Percentiles rank a stretch among this genome's conserved stretches.
phyloP scores from a whole-genome alignment of 257 asterid genomes.

The Ballota nigra region DNA sequence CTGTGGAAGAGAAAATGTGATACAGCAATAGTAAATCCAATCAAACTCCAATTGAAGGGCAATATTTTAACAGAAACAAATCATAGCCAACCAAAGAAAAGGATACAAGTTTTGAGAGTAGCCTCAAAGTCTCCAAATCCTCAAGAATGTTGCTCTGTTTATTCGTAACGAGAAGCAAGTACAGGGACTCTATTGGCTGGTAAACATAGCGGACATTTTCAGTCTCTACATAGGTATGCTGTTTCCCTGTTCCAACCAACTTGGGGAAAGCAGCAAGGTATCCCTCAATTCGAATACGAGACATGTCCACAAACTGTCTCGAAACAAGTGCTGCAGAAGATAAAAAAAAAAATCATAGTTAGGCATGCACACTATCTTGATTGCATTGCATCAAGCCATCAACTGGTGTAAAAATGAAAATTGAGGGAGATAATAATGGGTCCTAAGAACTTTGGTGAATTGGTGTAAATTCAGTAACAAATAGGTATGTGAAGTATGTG shows the following conservation, averaged over 20 bases:
- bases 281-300: conserved; percentile 94
- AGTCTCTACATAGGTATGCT: conserved; percentile 89
- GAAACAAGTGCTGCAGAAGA: conserved; percentile 76
- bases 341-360: conserved; percentile 24
- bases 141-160: conserved; percentile 97
- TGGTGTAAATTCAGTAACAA: not conserved
- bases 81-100: conserved; percentile 17
- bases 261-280: conserved; percentile 96
- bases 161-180: conserved; percentile 87
- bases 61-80: not conserved
- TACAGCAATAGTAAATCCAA: conserved; percentile 16
- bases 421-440: not conserved
- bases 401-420: not conserved
- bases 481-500: not conserved
- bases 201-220: conserved; percentile 95
- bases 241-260: conserved; percentile 88
- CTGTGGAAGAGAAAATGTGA: conserved; percentile 14
- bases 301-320: conserved; percentile 96
- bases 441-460: not conserved
- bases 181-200: conserved; percentile 87
- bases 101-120: conserved; percentile 93
- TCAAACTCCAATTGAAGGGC: not conserved
- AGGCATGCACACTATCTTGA: conserved; percentile 16
- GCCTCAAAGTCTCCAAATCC: conserved; percentile 88
- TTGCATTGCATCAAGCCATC: not conserved